Evolutionary conservation across 768 basidiomycete genomes (phyloP).

Genomic region (Solioccasus polychromus): DNA sequence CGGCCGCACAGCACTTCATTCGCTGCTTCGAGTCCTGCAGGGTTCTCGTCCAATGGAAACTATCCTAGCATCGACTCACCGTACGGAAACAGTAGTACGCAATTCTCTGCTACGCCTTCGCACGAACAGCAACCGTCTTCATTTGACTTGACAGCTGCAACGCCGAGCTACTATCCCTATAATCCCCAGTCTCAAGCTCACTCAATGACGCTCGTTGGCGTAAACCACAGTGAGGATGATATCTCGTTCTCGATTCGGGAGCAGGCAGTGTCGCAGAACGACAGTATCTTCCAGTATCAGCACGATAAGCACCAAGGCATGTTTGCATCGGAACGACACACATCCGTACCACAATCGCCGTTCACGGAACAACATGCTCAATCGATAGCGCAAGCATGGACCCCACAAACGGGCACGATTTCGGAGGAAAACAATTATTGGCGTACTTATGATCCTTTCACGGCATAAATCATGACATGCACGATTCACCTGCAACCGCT

Average conservation of each 20-base stretch:
- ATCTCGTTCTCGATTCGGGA: constrained; percentile 18
- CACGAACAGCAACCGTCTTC: constrained; percentile 21
- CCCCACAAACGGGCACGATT: constrained; percentile 12
- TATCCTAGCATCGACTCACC: constrained; percentile 26
- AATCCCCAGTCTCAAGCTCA: constrained; percentile 15
- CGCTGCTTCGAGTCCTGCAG: constrained; percentile 21
- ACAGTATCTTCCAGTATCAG: constrained; percentile 14
- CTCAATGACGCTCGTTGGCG: constrained; percentile 19
- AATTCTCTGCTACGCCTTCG: constrained; percentile 16
- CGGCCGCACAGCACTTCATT: constrained; percentile 21
- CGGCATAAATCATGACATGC: constrained; percentile 13
- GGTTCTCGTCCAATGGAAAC: constrained; percentile 24
- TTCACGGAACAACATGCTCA: constrained; percentile 17
- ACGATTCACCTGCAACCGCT: neutral
- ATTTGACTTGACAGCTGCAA: constrained; percentile 18
- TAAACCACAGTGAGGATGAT: constrained; percentile 15
- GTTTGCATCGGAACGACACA: constrained; percentile 24
- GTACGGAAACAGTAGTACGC: constrained; percentile 20
- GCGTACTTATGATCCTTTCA: constrained; percentile 26
- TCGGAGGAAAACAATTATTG: constrained; percentile 22
- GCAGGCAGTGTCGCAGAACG: constrained; percentile 14
- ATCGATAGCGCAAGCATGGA: constrained; percentile 17
- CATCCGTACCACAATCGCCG: constrained; percentile 18
- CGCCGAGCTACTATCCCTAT: constrained; percentile 22
- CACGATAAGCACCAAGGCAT: constrained; percentile 25